phyloP scores from a whole-genome alignment of 2,329 filamentous ascomycete species.

The Fusarium torulosum region DNA sequence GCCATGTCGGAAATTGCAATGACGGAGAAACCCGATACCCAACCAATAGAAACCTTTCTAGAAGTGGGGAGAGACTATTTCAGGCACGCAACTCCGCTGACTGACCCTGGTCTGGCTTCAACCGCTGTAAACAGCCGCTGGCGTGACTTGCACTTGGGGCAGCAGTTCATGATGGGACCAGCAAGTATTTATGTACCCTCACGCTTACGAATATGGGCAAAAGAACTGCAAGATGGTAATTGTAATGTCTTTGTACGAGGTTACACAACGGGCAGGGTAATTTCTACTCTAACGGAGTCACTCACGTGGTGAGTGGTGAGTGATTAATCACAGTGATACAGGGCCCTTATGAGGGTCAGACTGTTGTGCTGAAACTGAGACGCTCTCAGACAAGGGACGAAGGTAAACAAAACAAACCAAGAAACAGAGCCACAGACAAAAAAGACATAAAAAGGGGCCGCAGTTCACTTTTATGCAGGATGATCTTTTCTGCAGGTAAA shows the following conservation, averaged over 20 bases:
- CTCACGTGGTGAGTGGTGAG: too few relatives aligned
- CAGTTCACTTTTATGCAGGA: too few relatives aligned
- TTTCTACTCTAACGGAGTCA: too few relatives aligned
- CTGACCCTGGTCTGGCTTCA: constrained; percentile 7
- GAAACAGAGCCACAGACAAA: neutral
- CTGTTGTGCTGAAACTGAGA: constrained; percentile 30
- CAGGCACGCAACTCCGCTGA: constrained; percentile 39
- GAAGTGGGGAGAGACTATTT: constrained; percentile 9
- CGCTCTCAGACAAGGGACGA: constrained; percentile 23
- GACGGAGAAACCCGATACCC: constrained; percentile 33
- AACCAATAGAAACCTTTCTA: constrained; percentile 22
- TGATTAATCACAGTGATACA: too few relatives aligned
- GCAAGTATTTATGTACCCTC: neutral
- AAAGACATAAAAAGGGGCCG: too few relatives aligned
- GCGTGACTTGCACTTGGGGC: too few relatives aligned
- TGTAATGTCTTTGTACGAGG: constrained; percentile 25
- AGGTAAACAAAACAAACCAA: constrained; percentile 26
- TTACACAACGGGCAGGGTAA: neutral
- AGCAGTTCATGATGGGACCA: neutral
- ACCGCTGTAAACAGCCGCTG: constrained; percentile 1
- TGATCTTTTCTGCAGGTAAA: too few relatives aligned
- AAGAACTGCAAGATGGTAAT: neutral
- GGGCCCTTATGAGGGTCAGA: neutral
- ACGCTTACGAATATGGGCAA: neutral
- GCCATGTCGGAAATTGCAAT: constrained; percentile 43